These are phyloP conservation scores for Pythium oligandrum DNA, from an alignment of 352 stramenopile species.

Conservation along the genomic window DNA sequence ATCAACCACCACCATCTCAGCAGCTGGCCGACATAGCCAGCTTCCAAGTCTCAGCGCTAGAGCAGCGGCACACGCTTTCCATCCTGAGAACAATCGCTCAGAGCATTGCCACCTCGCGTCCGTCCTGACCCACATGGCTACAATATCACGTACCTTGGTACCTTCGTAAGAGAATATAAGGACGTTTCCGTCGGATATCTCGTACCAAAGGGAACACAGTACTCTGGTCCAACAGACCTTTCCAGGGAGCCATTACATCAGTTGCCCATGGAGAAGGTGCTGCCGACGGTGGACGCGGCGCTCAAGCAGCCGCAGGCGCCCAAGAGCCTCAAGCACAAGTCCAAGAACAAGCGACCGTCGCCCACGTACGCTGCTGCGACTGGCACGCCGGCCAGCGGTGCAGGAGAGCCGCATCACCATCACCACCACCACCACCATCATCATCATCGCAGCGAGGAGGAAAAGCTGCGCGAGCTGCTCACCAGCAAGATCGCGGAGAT, in stretches of 20 bases:
- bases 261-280: too few relatives aligned
- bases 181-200: too few relatives aligned
- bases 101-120: not conserved
- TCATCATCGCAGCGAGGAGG: conserved; percentile 33
- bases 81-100: conserved; percentile 6
- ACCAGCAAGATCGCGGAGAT: conserved; percentile 83
- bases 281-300: conserved; percentile 25
- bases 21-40: not conserved
- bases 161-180: too few relatives aligned
- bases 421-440: conserved; percentile 20
- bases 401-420: conserved; percentile 3
- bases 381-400: not conserved
- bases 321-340: conserved; percentile 83
- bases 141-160: too few relatives aligned
- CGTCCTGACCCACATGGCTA: not conserved
- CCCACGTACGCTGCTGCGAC: conserved; percentile 7
- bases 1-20: not conserved
- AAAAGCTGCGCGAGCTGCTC: conserved; percentile 70
- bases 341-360: conserved; percentile 54
- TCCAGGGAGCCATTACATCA: too few relatives aligned
- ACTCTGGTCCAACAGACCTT: too few relatives aligned
- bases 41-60: conserved; percentile 5
- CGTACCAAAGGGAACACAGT: too few relatives aligned
- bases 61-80: conserved; percentile 7
- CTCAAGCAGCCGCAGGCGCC: conserved; percentile 44